Evolutionary conservation across 2,329 filamentous ascomycete species (phyloP).

Genomic region (Claviceps sp.): DNA sequence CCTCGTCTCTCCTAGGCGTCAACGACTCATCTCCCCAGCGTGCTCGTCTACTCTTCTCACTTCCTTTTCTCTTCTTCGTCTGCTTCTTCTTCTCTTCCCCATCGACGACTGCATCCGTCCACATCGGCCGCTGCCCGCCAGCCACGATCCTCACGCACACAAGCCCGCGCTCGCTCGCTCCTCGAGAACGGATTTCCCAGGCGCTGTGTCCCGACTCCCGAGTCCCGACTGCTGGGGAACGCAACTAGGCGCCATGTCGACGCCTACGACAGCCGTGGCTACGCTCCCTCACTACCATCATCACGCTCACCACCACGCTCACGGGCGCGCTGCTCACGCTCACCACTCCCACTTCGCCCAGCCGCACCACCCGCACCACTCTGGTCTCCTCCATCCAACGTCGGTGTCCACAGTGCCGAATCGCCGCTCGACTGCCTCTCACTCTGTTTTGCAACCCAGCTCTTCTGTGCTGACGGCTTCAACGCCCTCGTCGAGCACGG

Average conservation of each 20-base stretch:
- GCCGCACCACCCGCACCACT: conserved; percentile 3
- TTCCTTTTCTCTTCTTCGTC: too few species aligned
- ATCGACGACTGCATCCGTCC: not conserved
- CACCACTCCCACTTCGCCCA: conserved; percentile 2
- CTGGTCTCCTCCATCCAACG: conserved; percentile 10
- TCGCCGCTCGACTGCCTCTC: conserved; percentile 17
- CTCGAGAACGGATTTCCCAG: not conserved
- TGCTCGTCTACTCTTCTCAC: not conserved
- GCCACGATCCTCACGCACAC: not conserved
- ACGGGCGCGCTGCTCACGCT: conserved; percentile 8
- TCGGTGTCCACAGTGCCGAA: conserved; percentile 6
- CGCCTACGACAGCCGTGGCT: conserved; percentile 63
- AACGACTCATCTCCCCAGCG: not conserved
- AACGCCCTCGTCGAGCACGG: conserved; percentile 11
- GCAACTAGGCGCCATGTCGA: conserved; percentile 48
- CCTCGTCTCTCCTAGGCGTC: not conserved
- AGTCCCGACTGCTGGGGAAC: conserved; percentile 1
- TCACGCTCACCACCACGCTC: conserved; percentile 23
- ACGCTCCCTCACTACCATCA: conserved; percentile 51
- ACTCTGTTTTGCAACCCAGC: conserved; percentile 14
- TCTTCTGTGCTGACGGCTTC: conserved; percentile 12
- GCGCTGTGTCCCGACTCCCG: not conserved
- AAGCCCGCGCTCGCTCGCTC: not conserved
- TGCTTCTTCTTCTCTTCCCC: not conserved
- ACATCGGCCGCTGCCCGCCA: too few species aligned